Conservation (phyloP, 2,329 filamentous ascomycete genomes). For the Coleophoma eucalyptorum region DNA sequence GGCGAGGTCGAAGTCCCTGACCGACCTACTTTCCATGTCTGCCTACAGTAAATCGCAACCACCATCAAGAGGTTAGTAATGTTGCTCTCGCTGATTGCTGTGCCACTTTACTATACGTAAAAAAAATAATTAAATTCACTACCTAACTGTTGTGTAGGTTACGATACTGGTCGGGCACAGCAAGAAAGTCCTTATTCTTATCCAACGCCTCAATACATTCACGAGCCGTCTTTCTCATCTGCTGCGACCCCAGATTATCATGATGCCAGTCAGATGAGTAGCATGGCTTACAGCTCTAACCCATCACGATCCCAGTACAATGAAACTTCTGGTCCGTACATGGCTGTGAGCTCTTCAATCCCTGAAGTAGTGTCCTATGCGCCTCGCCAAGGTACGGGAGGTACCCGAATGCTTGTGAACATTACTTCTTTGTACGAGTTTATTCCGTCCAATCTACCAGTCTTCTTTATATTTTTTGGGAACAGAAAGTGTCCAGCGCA, state of each 20-base stretch:
- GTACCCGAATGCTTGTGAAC: slow-evolving; percentile 69
- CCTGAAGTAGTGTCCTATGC: slow-evolving; percentile 66
- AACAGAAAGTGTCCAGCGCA: slow-evolving; percentile 67
- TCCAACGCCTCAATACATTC: slow-evolving; percentile 42
- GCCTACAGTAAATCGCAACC: slow-evolving; percentile 74
- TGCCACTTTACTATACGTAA: slow-evolving; percentile 6
- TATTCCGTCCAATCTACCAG: slow-evolving; percentile 49
- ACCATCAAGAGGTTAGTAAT: slow-evolving; percentile 67
- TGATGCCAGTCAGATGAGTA: slow-evolving; percentile 21
- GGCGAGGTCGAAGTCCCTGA: slow-evolving; percentile 26
- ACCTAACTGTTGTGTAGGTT: slow-evolving; percentile 20
- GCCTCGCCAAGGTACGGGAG: slow-evolving; percentile 64
- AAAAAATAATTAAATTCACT: not conserved
- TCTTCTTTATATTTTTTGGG: slow-evolving; percentile 73
- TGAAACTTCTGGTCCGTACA: slow-evolving; percentile 62
- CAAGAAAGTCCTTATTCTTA: slow-evolving; percentile 40
- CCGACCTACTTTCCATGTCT: slow-evolving; percentile 64
- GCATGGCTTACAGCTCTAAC: slow-evolving; percentile 36
- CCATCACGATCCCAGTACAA: slow-evolving; percentile 51
- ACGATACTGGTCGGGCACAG: slow-evolving; percentile 23
- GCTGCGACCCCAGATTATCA: slow-evolving; percentile 20
- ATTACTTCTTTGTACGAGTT: slow-evolving; percentile 75
- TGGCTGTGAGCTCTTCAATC: slow-evolving; percentile 54
- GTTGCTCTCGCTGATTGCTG: not conserved
- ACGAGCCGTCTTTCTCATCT: slow-evolving; percentile 40